These are phyloP conservation scores for Thermochaetoides dissita DNA, from an alignment of 2,329 filamentous ascomycete genomes.

Conservation along the genomic window DNA sequence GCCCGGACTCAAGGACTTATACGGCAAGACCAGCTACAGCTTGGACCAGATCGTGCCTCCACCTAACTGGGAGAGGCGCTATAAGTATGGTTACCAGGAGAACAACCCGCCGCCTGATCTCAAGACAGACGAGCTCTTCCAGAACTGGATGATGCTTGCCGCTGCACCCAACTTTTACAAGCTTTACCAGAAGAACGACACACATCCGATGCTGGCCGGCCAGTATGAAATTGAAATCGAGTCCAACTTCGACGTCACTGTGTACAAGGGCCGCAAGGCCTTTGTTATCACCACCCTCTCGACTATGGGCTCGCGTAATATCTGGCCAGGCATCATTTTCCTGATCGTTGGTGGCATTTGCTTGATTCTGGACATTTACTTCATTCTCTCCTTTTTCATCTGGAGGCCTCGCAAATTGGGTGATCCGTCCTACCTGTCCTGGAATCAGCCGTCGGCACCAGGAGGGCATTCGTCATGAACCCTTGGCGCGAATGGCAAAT, in stretches of 20 bases:
- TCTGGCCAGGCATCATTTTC: conserved; percentile 92
- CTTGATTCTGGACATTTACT: conserved; percentile 73
- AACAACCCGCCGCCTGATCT: conserved; percentile 57
- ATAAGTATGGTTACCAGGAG: conserved; percentile 54
- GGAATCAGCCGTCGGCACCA: conserved; percentile 53
- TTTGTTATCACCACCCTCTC: conserved; percentile 81
- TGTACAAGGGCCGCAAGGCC: conserved; percentile 78
- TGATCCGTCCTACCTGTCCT: conserved; percentile 92
- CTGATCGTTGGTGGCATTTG: conserved; percentile 88
- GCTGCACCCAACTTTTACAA: conserved; percentile 92
- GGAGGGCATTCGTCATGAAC: conserved; percentile 5
- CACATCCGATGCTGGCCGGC: conserved; percentile 50
- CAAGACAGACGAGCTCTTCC: conserved; percentile 66
- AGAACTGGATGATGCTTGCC: conserved; percentile 98
- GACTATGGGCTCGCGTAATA: conserved; percentile 88
- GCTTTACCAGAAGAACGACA: conserved; percentile 71
- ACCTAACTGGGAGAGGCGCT: conserved; percentile 68
- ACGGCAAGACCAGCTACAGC: conserved; percentile 55
- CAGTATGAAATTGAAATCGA: conserved; percentile 64
- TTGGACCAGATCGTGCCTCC: conserved; percentile 58
- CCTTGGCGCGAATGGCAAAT: no score
- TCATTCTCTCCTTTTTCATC: conserved; percentile 81
- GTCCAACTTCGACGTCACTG: conserved; percentile 12
- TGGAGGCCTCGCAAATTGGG: conserved; percentile 85
- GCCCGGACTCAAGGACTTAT: conserved; percentile 68